Conservation (phyloP, 2,329 filamentous ascomycete genomes). For the Curvularia sp. region DNA sequence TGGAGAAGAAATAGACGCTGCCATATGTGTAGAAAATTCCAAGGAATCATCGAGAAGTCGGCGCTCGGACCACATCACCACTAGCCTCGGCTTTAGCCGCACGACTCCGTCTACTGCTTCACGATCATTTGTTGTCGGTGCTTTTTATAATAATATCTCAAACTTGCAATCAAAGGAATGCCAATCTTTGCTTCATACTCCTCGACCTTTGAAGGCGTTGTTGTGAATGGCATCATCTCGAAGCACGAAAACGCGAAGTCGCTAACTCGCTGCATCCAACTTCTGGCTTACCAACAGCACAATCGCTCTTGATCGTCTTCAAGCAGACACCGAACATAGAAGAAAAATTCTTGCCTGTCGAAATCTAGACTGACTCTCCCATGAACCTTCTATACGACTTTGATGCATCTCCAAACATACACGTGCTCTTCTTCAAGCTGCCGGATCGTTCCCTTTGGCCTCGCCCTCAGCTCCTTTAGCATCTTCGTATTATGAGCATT, state of each 20-base stretch:
- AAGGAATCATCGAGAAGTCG: slow-evolving; percentile 23
- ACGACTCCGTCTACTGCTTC: slow-evolving; percentile 10
- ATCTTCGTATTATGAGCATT: not conserved
- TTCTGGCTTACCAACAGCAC: slow-evolving; percentile 18
- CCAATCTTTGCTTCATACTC: not conserved
- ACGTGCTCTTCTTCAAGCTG: slow-evolving; percentile 1
- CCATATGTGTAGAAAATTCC: slow-evolving; percentile 19
- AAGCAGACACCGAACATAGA: slow-evolving; percentile 6
- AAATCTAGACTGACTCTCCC: not conserved
- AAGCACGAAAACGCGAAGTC: not conserved
- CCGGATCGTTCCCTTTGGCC: slow-evolving; percentile 12
- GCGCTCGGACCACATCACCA: slow-evolving; percentile 17
- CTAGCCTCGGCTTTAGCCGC: slow-evolving; percentile 20
- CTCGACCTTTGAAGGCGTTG: too few relatives aligned
- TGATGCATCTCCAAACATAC: slow-evolving; percentile 6
- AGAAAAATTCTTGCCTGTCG: slow-evolving; percentile 1
- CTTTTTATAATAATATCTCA: not conserved
- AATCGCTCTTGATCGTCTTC: slow-evolving; percentile 17
- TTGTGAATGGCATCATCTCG: not conserved
- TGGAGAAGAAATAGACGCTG: slow-evolving; percentile 26
- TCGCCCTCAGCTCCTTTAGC: slow-evolving; percentile 8
- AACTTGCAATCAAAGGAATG: not conserved
- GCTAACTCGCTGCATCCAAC: not conserved
- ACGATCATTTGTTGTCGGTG: not conserved
- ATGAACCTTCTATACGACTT: not conserved